phyloP scores from a whole-genome alignment of 129 eudicot genomes.

The Chrysanthemum makinoi region DNA sequence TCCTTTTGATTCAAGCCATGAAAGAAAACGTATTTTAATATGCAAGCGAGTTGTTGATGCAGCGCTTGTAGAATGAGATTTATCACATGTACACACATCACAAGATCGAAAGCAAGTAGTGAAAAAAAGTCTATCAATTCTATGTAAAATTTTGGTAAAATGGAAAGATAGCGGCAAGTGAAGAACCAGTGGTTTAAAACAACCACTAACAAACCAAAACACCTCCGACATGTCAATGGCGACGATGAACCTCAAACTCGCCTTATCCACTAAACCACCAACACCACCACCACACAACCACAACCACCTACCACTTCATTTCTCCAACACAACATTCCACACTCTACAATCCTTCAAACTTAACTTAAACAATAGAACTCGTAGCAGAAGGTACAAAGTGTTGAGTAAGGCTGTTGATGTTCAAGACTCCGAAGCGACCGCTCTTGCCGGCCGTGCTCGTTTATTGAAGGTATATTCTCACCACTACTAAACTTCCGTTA shows the following conservation, averaged over 20 bases:
- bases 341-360: constrained; percentile 7
- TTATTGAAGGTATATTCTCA: constrained; percentile 47
- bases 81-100: too few relatives aligned
- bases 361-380: constrained; percentile 11
- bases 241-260: constrained; percentile 31
- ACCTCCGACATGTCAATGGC: constrained; percentile 32
- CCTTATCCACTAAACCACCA: constrained; percentile 41
- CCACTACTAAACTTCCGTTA: too few relatives aligned
- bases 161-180: constrained; percentile 27
- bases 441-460: constrained; percentile 72
- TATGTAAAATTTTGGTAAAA: too few relatives aligned
- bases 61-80: too few relatives aligned
- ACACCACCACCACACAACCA: constrained; percentile 24
- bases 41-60: too few relatives aligned
- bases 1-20: too few relatives aligned
- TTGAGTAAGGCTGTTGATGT: constrained; percentile 44
- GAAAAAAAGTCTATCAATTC: too few relatives aligned
- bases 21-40: too few relatives aligned
- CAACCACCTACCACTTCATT: constrained; percentile 27
- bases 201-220: too few relatives aligned
- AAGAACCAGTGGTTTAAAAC: constrained; percentile 35
- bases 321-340: constrained; percentile 19
- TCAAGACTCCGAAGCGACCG: constrained; percentile 39
- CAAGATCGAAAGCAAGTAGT: too few relatives aligned
- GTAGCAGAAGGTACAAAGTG: constrained; percentile 32